Percentiles rank a stretch among this genome's conserved stretches.
phyloP scores from a whole-genome alignment of 768 basidiomycete genomes.

The Tubosaeta sp. region DNA sequence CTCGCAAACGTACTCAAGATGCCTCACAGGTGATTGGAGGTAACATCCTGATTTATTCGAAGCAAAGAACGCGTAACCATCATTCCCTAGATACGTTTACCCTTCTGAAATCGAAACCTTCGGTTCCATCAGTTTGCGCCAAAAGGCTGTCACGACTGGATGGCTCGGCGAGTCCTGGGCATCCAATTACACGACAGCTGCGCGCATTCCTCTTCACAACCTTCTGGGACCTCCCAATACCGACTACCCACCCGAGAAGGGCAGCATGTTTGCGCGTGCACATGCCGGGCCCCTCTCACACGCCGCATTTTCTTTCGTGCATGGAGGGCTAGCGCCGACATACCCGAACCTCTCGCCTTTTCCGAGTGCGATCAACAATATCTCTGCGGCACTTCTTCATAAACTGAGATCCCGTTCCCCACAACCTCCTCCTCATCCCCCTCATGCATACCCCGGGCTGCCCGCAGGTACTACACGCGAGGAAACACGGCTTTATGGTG shows the following conservation, averaged over 20 bases:
- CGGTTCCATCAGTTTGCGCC: constrained; percentile 64
- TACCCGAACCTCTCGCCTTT: constrained; percentile 77
- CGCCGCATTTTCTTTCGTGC: constrained; percentile 86
- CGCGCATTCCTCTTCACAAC: constrained; percentile 76
- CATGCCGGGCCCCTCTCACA: constrained; percentile 55
- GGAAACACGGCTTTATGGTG: constrained; percentile 68
- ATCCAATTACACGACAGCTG: constrained; percentile 75
- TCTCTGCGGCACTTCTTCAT: constrained; percentile 63
- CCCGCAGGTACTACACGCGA: constrained; percentile 60
- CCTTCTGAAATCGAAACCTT: constrained; percentile 80
- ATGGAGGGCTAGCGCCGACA: constrained; percentile 81
- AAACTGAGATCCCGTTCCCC: constrained; percentile 65
- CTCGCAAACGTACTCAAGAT: constrained; percentile 2
- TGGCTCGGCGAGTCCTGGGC: constrained; percentile 81
- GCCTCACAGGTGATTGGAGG: constrained; percentile 76
- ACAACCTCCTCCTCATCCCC: constrained; percentile 76
- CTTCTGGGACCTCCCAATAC: constrained; percentile 65
- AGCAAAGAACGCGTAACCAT: constrained; percentile 5
- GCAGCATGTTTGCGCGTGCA: constrained; percentile 29
- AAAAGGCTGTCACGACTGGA: constrained; percentile 70
- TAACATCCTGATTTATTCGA: constrained; percentile 27
- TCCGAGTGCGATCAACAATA: constrained; percentile 74
- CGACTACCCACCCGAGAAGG: constrained; percentile 43
- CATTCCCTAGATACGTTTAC: constrained; percentile 68
- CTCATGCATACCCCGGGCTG: constrained; percentile 66